Evolutionary conservation across 768 basidiomycete genomes (phyloP).

Genomic region (Amanita rimosa): DNA sequence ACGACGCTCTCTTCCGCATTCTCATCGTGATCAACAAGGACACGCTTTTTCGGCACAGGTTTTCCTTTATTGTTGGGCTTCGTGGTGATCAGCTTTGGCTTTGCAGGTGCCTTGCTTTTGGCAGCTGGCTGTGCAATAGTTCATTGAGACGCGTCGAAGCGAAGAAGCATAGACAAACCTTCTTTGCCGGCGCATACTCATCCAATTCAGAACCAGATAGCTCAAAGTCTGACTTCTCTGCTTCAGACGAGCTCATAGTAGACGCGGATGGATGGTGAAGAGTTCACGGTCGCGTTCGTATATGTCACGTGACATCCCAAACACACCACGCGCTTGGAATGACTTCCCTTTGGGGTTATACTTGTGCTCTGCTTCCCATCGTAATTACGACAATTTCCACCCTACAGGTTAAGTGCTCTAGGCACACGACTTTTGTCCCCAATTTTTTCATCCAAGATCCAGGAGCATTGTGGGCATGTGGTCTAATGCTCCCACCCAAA

Average conservation of each 20-base stretch:
- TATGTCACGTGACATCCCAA: background rate
- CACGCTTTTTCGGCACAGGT: constrained; percentile 55
- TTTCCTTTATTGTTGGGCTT: constrained; percentile 42
- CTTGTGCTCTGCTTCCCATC: background rate
- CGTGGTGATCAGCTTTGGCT: constrained; percentile 26
- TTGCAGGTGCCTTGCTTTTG: constrained; percentile 24
- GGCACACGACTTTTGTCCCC: background rate
- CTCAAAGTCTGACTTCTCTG: constrained; percentile 55
- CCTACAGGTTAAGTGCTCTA: constrained; percentile 5
- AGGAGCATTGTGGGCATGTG: background rate
- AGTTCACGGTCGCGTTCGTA: background rate
- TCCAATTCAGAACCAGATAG: constrained; percentile 59
- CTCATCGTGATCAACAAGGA: constrained; percentile 53
- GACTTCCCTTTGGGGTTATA: background rate
- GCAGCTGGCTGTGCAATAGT: constrained; percentile 12
- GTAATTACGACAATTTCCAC: constrained; percentile 1
- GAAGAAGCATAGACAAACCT: constrained; percentile 19
- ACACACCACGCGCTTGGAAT: background rate
- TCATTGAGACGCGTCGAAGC: constrained; percentile 1
- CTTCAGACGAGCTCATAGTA: constrained; percentile 64
- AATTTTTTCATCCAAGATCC: background rate
- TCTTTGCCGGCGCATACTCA: constrained; percentile 53
- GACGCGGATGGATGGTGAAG: background rate
- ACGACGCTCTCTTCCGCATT: constrained; percentile 40
- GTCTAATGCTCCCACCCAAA: background rate